Percentiles rank a stretch among this genome's conserved stretches.
Conservation (phyloP, 306 rosid genomes). For the Vicia villosa region DNA sequence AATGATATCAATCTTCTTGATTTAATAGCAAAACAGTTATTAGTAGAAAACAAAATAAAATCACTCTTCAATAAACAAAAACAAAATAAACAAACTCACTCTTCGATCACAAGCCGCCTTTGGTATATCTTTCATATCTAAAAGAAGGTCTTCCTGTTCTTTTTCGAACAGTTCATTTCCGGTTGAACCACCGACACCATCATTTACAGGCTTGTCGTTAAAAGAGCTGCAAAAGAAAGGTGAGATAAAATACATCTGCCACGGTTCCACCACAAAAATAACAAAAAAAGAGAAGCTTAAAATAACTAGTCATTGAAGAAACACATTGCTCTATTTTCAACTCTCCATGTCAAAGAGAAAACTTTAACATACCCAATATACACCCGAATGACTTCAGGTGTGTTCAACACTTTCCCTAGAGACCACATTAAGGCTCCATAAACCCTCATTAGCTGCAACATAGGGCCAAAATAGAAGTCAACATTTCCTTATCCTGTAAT, state of each 20-base stretch:
- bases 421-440: conserved; percentile 99
- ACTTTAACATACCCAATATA: conserved; percentile 75
- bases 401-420: conserved; percentile 88
- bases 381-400: conserved; percentile 93
- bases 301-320: not conserved
- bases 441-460: conserved; percentile 85
- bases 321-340: conserved; percentile 24
- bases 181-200: conserved; percentile 71
- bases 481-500: not conserved
- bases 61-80: conserved; percentile 18
- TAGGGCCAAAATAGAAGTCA: conserved; percentile 22
- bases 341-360: conserved; percentile 5
- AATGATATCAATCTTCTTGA: conserved; percentile 24
- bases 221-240: conserved; percentile 63
- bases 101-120: conserved; percentile 91
- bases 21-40: not conserved
- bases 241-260: conserved; percentile 5
- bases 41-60: conserved; percentile 3
- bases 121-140: conserved; percentile 88
- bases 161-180: conserved; percentile 88
- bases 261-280: not conserved
- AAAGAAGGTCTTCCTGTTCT: conserved; percentile 91
- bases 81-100: conserved; percentile 51
- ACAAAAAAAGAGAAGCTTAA: conserved; percentile 14
- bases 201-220: conserved; percentile 86